phyloP scores from a whole-genome alignment of 768 basidiomycete species.

The Aureoboletus auriporus region DNA sequence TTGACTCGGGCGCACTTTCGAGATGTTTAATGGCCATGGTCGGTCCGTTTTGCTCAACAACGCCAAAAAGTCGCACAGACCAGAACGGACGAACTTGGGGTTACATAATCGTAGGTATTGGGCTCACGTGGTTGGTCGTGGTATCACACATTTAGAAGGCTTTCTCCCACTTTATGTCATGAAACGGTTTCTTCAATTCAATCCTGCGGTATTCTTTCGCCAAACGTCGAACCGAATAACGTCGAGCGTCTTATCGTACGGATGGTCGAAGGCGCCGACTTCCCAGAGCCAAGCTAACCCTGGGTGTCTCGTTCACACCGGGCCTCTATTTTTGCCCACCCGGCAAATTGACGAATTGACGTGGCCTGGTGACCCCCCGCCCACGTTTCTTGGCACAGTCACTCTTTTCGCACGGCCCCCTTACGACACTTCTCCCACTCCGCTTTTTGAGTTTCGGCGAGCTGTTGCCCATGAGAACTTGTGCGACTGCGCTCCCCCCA shows the following conservation, averaged over 20 bases:
- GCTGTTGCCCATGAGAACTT: conserved; percentile 18
- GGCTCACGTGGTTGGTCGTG: conserved; percentile 8
- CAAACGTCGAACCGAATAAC: too few species aligned
- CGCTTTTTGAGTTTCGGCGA: conserved; percentile 12
- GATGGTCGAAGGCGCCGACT: neutral
- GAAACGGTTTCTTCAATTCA: too few species aligned
- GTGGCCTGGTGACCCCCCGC: neutral
- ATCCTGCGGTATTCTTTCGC: too few species aligned
- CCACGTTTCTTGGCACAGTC: neutral
- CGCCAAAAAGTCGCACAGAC: neutral
- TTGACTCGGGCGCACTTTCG: conserved; percentile 53
- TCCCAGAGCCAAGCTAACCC: neutral
- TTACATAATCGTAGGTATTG: conserved; percentile 25
- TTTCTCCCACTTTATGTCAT: neutral
- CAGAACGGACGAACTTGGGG: conserved; percentile 7
- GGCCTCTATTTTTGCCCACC: neutral
- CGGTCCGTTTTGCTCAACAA: neutral
- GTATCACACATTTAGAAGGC: too few species aligned
- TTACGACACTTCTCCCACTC: conserved; percentile 22
- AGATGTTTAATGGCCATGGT: conserved; percentile 81
- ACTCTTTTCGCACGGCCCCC: neutral
- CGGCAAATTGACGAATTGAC: neutral
- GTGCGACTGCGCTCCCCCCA: neutral
- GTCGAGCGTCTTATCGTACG: neutral
- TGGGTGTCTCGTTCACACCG: neutral